A percentile compares a stretch with the other conserved stretches of the same genome.
Conservation (phyloP, 257 asterid genomes). For the Solanum phureja region DNA sequence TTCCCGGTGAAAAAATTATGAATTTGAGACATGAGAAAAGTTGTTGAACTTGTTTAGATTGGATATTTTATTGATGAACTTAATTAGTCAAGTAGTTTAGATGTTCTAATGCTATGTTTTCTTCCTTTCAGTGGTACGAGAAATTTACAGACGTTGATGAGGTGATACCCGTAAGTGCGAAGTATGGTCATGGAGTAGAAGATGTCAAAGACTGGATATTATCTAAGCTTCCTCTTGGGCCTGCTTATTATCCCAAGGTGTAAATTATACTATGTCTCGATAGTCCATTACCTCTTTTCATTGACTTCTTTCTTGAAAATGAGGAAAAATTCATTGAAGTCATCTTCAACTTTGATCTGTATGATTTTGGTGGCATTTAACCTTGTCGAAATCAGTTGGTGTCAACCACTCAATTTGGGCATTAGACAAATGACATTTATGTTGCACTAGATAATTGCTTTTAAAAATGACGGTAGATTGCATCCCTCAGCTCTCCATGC, state of each 20-base stretch:
- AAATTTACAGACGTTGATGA: constrained; percentile 82
- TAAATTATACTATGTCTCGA: not conserved
- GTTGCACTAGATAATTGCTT: not conserved
- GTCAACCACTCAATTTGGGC: not conserved
- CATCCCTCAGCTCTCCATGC: not conserved
- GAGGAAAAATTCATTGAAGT: not conserved
- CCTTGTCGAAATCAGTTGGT: not conserved
- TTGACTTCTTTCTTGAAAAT: not conserved
- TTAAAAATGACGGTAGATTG: not conserved
- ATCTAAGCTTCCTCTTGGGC: constrained; percentile 81
- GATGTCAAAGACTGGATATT: constrained; percentile 95
- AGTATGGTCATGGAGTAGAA: constrained; percentile 91
- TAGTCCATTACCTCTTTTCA: not conserved
- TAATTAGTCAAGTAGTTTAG: not conserved
- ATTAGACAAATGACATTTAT: not conserved
- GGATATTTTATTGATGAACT: not conserved
- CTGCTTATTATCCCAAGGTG: constrained; percentile 95
- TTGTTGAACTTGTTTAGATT: not conserved
- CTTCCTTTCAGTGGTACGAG: constrained; percentile 80
- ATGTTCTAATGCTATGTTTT: not conserved
- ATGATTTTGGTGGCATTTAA: not conserved
- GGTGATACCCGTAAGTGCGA: constrained; percentile 98
- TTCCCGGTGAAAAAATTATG: not conserved
- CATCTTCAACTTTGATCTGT: not conserved
- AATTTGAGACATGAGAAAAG: not conserved